Conservation (phyloP, 2,329 filamentous ascomycete species). For the Teratosphaeria viscida region DNA sequence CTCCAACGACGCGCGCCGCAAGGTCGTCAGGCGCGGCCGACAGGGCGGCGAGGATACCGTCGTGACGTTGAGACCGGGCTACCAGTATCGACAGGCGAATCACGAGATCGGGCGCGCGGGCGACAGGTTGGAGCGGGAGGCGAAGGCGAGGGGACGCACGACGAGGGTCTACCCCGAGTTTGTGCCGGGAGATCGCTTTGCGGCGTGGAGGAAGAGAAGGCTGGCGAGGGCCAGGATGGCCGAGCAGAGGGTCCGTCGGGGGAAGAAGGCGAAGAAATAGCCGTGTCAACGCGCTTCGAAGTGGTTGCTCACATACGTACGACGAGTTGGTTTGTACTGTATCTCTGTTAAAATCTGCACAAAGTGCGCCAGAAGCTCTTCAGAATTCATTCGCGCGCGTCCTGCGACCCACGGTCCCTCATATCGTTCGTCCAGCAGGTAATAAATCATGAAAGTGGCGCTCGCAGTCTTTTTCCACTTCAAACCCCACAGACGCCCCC, state of each 20-base stretch:
- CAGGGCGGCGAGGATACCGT: slow-evolving; percentile 16
- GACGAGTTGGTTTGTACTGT: background rate
- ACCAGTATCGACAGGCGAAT: slow-evolving; percentile 55
- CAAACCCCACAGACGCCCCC: too few species aligned
- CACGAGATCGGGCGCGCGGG: slow-evolving; percentile 57
- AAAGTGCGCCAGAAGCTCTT: background rate
- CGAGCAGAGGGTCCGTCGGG: background rate
- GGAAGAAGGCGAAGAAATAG: background rate
- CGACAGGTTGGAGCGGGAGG: slow-evolving; percentile 43
- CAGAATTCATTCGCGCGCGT: background rate
- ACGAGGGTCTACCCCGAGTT: slow-evolving; percentile 27
- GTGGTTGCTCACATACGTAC: background rate
- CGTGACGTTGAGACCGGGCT: slow-evolving; percentile 43
- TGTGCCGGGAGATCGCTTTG: slow-evolving; percentile 49
- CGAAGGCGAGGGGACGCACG: slow-evolving; percentile 37
- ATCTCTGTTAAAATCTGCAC: background rate
- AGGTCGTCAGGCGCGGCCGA: slow-evolving; percentile 17
- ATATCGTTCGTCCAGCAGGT: too few species aligned
- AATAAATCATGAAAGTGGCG: too few species aligned
- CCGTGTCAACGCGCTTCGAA: background rate
- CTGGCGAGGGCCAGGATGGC: slow-evolving; percentile 37
- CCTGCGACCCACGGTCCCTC: too few species aligned
- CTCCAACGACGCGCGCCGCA: slow-evolving; percentile 17
- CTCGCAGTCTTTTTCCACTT: too few species aligned
- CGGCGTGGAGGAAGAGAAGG: slow-evolving; percentile 53